Percentiles rank a stretch among this genome's conserved stretches.
Conservation (phyloP, 2,329 filamentous ascomycete genomes). For the Rhytidhysteron rufulum region DNA sequence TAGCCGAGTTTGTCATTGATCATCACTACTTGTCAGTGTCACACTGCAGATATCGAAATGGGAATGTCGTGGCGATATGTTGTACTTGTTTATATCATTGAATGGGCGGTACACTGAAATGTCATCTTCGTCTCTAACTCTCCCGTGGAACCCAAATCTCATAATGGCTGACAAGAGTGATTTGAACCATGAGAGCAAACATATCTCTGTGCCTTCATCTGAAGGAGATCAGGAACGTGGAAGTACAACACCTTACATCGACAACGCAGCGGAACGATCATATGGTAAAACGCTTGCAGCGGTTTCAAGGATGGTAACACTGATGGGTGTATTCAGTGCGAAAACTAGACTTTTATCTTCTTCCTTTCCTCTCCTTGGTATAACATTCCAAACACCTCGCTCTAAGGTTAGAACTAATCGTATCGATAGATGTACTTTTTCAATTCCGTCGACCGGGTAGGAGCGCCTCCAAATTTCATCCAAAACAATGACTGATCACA, state of each 20-base stretch:
- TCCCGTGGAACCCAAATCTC: no score
- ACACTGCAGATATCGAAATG: no score
- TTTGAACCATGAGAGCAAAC: conserved; percentile 1
- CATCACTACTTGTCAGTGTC: no score
- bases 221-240: conserved; percentile 8
- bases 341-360: conserved; percentile 42
- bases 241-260: conserved; percentile 16
- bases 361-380: conserved; percentile 40
- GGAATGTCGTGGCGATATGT: no score
- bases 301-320: no score
- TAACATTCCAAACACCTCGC: conserved; percentile 10
- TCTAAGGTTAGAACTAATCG: conserved; percentile 2
- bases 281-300: no score
- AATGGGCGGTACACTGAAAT: no score
- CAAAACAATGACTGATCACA: conserved; percentile 11
- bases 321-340: conserved; percentile 15
- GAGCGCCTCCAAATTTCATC: conserved; percentile 1
- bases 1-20: no score
- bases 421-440: conserved; percentile 35
- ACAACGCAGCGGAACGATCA: conserved; percentile 28
- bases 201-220: conserved; percentile 1
- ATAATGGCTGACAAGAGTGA: no score
- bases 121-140: no score
- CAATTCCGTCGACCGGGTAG: conserved; percentile 26
- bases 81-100: no score